Evolutionary conservation across 345 rosid species (phyloP).

Genomic region (Luvunga scandens): DNA sequence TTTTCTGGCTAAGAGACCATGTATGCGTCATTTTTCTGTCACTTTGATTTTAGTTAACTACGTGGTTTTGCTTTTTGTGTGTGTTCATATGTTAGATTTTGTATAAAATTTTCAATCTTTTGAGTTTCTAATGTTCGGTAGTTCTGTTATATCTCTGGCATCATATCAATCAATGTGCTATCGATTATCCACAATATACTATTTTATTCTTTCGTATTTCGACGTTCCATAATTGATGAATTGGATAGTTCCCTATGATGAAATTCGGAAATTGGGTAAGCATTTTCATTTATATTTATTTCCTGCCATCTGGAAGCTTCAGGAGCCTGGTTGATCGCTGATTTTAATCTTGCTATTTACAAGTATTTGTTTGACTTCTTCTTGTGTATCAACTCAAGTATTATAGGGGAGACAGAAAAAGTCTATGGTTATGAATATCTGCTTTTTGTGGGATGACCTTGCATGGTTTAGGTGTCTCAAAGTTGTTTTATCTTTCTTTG

Average conservation of each 20-base stretch:
- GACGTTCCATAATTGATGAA: neutral
- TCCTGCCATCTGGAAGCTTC: neutral
- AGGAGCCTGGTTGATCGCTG: neutral
- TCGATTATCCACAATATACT: neutral
- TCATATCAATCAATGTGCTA: neutral
- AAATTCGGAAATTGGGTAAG: neutral
- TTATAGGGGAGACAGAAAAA: neutral
- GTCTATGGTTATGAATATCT: neutral
- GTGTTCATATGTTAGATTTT: neutral
- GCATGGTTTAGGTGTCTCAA: neutral
- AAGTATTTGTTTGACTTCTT: neutral
- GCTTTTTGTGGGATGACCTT: neutral
- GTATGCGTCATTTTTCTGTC: constrained; percentile 16
- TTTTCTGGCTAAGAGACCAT: constrained; percentile 18
- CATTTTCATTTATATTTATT: neutral
- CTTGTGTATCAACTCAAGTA: neutral
- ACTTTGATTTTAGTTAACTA: neutral
- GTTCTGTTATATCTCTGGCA: neutral
- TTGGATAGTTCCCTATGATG: neutral
- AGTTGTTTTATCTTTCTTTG: neutral
- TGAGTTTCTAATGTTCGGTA: neutral
- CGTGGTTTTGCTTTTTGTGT: neutral
- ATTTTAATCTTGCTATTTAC: neutral
- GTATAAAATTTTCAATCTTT: neutral
- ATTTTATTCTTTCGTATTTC: neutral